Conservation (phyloP, 768 basidiomycete species). For the Boletus fagicola region DNA sequence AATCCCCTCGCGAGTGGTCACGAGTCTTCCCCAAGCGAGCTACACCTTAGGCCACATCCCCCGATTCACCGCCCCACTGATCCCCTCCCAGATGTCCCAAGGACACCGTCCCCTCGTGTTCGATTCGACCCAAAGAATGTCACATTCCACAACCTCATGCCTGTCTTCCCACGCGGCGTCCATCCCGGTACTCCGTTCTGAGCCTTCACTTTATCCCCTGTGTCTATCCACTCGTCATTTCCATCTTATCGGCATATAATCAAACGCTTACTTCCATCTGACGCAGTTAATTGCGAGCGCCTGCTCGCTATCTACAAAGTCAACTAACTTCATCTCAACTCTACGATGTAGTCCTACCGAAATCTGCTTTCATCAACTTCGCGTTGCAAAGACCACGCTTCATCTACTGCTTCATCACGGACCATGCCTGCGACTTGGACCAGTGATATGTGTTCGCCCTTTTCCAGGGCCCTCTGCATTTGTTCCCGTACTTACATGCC, state of each 20-base stretch:
- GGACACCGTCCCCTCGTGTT: constrained; percentile 34
- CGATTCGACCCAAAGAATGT: constrained; percentile 48
- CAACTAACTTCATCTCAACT: constrained; percentile 27
- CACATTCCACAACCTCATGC: constrained; percentile 62
- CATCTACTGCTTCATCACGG: constrained; percentile 27
- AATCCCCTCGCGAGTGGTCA: constrained; percentile 41
- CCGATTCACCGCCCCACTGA: constrained; percentile 33
- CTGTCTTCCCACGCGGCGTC: constrained; percentile 42
- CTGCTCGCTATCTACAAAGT: constrained; percentile 19
- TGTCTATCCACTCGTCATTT: constrained; percentile 13
- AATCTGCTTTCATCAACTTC: constrained; percentile 16
- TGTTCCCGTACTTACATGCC: constrained; percentile 20
- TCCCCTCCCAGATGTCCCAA: constrained; percentile 21
- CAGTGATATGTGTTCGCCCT: constrained; percentile 20
- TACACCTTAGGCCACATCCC: constrained; percentile 18
- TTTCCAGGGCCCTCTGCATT: constrained; percentile 12
- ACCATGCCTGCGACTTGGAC: constrained; percentile 31
- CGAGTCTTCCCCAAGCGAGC: constrained; percentile 13
- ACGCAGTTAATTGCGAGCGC: constrained; percentile 30
- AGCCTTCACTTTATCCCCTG: constrained; percentile 1
- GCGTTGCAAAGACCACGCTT: constrained; percentile 20
- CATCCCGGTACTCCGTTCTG: constrained; percentile 13
- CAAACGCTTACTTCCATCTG: constrained; percentile 25
- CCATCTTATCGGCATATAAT: constrained; percentile 34
- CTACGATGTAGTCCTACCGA: constrained; percentile 30